Base-by-base conservation (phyloP, 2,329 filamentous ascomycete genomes). In the Teratosphaeria gauchensis region DNA sequence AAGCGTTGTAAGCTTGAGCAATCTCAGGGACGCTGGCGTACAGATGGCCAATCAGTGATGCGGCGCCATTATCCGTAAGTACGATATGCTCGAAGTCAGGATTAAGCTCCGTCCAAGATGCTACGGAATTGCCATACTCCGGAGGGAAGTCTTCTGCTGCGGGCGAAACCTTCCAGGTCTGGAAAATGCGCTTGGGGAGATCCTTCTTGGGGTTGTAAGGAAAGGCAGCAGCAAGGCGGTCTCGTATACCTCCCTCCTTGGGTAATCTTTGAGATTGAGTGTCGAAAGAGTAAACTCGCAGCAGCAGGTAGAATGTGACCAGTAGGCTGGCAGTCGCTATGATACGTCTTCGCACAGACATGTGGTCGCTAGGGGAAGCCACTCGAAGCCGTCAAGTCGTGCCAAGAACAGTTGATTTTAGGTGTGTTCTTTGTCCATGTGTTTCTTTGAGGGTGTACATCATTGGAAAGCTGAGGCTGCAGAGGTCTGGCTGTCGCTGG, bases 181-280 rank as follows among this genome's bases (percentile, higher is more conserved):
- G 94, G 94, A 94, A 99, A 71, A 99, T 95, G 78, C 96, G 97
- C 58, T 91, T 92, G 2, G 94, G 94, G 73, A 97, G 97, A 73
- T 92, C 95, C 66, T 80, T 75, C 69, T 91, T 84, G 62, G 92
- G 80, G 69, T 96, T 89, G 79, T 97, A 99, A 19, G 92, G 90
- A 74, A 94, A 97, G 67, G 94, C 88, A 77, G 95, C 96, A 56
- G 86, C 87, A 58, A 99, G 84, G 76, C 94, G 83, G 63, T 96
- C 77, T 82, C 88, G 80, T 56, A 92, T 80, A n/a, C 88, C 84
- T 75, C 88, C 84, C 70, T 81, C 82, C 59, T 85, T 84, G 71
- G 4, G 14, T 42, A 16, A 16, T 42, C 12, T 14, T 16, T 11
- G n/a, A 42, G 35, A 16, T 16, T 16, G 35, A 42, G 7, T 14